Evolutionary conservation across 1,284 basidiomycete genomes (phyloP).

Genomic region (Acaromyces ingoldii): DNA sequence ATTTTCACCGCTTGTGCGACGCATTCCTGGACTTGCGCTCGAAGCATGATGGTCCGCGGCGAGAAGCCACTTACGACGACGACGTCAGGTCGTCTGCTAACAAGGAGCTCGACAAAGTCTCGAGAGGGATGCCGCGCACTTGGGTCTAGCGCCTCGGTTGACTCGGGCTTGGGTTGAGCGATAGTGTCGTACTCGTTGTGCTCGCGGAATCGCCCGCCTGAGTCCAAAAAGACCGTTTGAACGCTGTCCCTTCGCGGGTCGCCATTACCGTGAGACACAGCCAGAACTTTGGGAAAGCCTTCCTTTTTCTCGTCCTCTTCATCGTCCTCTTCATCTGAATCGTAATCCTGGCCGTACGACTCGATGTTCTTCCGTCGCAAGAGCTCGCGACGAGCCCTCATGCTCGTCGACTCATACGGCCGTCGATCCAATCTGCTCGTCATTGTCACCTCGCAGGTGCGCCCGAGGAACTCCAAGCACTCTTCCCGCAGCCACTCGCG

Average conservation of each 20-base stretch:
- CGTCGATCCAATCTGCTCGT: conserved; percentile 57
- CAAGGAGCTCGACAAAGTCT: conserved; percentile 75
- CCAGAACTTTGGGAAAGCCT: conserved; percentile 77
- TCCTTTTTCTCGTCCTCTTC: conserved; percentile 58
- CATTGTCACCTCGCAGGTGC: conserved; percentile 33
- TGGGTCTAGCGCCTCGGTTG: conserved; percentile 7
- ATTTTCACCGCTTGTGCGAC: conserved; percentile 57
- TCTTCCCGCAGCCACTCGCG: conserved; percentile 85
- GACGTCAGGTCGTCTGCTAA: conserved; percentile 76
- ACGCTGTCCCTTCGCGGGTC: conserved; percentile 87
- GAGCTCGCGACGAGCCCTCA: conserved; percentile 29
- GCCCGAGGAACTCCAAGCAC: conserved; percentile 65
- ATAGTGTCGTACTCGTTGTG: conserved; percentile 75
- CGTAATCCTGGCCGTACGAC: conserved; percentile 1
- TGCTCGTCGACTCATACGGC: conserved; percentile 61
- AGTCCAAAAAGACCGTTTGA: conserved; percentile 76
- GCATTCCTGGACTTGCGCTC: conserved; percentile 58
- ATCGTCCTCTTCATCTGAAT: conserved; percentile 14
- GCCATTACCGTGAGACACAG: conserved; percentile 90
- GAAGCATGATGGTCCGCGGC: conserved; percentile 69
- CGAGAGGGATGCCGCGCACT: conserved; percentile 29
- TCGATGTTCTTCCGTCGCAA: neutral
- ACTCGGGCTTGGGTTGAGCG: conserved; percentile 21
- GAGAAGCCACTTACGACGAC: conserved; percentile 75
- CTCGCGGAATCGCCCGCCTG: conserved; percentile 80